Conservation (phyloP, 1,139 yeast genomes). For the Blastobotrys petasosporus region DNA sequence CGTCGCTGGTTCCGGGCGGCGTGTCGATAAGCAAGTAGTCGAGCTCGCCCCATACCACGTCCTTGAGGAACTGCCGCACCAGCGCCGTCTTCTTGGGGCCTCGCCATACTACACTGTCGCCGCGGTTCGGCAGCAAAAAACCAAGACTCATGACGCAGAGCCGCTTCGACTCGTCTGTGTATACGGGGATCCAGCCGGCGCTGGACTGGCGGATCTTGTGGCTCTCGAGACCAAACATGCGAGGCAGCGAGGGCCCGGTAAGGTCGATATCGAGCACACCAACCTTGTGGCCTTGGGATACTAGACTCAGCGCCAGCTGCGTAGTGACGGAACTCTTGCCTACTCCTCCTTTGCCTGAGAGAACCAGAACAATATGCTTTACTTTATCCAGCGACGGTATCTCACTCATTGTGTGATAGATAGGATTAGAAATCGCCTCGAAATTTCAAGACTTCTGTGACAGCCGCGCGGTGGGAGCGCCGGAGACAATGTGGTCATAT, state of each 20-base stretch:
- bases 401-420: neutral
- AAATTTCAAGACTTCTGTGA: neutral
- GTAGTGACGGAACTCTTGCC: constrained; percentile 96
- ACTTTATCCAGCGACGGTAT: constrained; percentile 50
- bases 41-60: constrained; percentile 79
- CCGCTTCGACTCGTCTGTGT: constrained; percentile 34
- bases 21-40: constrained; percentile 91
- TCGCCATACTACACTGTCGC: constrained; percentile 93
- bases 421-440: neutral
- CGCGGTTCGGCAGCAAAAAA: constrained; percentile 73
- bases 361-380: constrained; percentile 70
- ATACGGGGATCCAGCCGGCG: constrained; percentile 91
- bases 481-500: too few relatives aligned
- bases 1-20: constrained; percentile 98
- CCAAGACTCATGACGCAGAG: constrained; percentile 81
- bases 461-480: too few relatives aligned
- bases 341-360: constrained; percentile 97
- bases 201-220: constrained; percentile 75
- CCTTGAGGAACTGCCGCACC: constrained; percentile 88
- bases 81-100: constrained; percentile 98
- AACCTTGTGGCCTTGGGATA: constrained; percentile 63
- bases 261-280: constrained; percentile 93
- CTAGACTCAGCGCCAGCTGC: constrained; percentile 78
- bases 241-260: constrained; percentile 94
- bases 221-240: constrained; percentile 89